phyloP scores from a whole-genome alignment of 805 yeast genomes.

The Pichia phayaonensis region DNA sequence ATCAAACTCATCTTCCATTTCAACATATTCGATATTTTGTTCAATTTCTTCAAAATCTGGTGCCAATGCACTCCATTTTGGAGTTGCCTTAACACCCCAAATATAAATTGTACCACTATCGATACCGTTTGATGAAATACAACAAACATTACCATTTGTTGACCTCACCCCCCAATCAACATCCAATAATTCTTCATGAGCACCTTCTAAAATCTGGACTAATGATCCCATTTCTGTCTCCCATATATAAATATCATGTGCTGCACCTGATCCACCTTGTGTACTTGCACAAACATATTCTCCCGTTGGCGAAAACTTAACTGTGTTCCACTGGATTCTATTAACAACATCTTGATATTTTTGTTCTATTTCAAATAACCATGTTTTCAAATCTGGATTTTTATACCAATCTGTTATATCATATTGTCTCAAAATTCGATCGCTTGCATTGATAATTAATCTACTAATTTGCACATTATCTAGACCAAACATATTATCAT shows the following conservation, averaged over 20 bases:
- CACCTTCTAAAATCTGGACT: slow-evolving; percentile 79
- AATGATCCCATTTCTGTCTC: slow-evolving; percentile 85
- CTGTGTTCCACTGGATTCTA: slow-evolving; percentile 80
- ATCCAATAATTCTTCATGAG: slow-evolving; percentile 78
- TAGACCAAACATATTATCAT: slow-evolving; percentile 1
- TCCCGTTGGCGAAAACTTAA: slow-evolving; percentile 62
- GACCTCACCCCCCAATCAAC: slow-evolving; percentile 55
- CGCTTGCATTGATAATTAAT: slow-evolving; percentile 70
- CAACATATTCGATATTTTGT: slow-evolving; percentile 82
- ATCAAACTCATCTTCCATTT: slow-evolving; percentile 88
- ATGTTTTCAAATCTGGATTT: slow-evolving; percentile 17
- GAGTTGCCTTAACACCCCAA: slow-evolving; percentile 80
- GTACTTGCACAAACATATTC: slow-evolving; percentile 89
- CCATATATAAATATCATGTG: slow-evolving; percentile 89
- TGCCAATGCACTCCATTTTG: slow-evolving; percentile 93
- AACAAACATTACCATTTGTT: slow-evolving; percentile 55
- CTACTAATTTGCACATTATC: slow-evolving; percentile 35
- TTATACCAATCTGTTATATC: slow-evolving; percentile 26
- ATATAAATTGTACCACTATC: slow-evolving; percentile 77
- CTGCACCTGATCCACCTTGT: slow-evolving; percentile 77
- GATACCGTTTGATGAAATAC: slow-evolving; percentile 74
- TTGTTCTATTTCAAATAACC: slow-evolving; percentile 58
- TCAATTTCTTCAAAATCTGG: slow-evolving; percentile 95
- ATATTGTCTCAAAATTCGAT: slow-evolving; percentile 63
- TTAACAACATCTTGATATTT: slow-evolving; percentile 88